A percentile compares a stretch with the other conserved stretches of the same genome.
These are phyloP conservation scores for Penicillium malachiteum DNA, from an alignment of 495 filamentous ascomycete genomes.

Conservation along the genomic window DNA sequence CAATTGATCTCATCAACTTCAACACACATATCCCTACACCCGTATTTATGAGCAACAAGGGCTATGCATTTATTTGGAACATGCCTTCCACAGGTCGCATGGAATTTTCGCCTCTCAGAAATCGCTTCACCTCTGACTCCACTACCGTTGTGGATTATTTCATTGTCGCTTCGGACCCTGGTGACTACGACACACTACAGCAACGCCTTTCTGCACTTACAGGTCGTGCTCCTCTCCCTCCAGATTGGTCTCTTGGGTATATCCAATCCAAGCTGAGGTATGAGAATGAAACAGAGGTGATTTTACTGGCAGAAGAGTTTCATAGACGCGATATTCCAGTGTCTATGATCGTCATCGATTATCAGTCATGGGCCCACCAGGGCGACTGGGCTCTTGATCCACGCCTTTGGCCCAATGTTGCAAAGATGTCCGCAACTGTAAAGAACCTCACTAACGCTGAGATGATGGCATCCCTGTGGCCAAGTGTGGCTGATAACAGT, in stretches of 20 bases:
- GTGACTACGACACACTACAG: slow-evolving; percentile 30
- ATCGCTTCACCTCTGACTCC: slow-evolving; percentile 22
- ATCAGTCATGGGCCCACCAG: slow-evolving; percentile 33
- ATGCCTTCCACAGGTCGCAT: slow-evolving; percentile 29
- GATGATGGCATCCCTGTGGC: slow-evolving; percentile 37
- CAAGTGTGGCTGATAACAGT: slow-evolving; percentile 29
- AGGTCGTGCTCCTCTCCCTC: slow-evolving; percentile 27
- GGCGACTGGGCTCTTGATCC: slow-evolving; percentile 36
- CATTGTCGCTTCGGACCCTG: slow-evolving; percentile 17
- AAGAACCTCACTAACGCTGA: slow-evolving; percentile 29
- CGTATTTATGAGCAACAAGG: slow-evolving; percentile 30
- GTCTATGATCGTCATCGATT: slow-evolving; percentile 34
- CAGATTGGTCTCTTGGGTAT: slow-evolving; percentile 31
- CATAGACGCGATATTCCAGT: slow-evolving; percentile 24
- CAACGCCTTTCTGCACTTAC: slow-evolving; percentile 26
- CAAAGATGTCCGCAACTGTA: slow-evolving; percentile 23
- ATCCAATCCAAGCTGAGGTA: slow-evolving; percentile 37
- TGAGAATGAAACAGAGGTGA: slow-evolving; percentile 29
- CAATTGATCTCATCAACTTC: slow-evolving; percentile 30
- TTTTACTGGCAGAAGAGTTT: slow-evolving; percentile 24
- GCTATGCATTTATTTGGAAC: slow-evolving; percentile 31
- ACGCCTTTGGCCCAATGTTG: slow-evolving; percentile 24
- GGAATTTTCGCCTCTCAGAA: slow-evolving; percentile 27
- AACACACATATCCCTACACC: slow-evolving; percentile 30
- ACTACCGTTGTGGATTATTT: slow-evolving; percentile 31